These are phyloP conservation scores for Bretschneidera sinensis DNA, from an alignment of 345 rosid genomes.

Conservation along the genomic window DNA sequence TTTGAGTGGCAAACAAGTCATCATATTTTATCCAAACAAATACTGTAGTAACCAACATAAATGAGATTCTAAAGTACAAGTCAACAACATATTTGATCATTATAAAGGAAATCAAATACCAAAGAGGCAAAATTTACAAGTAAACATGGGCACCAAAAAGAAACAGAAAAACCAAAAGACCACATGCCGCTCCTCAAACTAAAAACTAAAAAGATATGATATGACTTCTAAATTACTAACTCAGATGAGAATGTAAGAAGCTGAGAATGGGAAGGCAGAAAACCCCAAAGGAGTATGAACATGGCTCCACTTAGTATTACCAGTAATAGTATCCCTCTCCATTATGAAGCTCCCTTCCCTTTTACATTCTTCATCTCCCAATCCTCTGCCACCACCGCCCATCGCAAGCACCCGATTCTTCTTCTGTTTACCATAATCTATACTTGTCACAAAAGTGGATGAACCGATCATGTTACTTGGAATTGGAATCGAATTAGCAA, in stretches of 20 bases:
- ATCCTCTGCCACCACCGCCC: conserved; percentile 18
- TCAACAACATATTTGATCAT: too few species aligned
- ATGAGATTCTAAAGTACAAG: too few species aligned
- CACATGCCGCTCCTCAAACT: too few species aligned
- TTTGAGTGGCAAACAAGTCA: too few species aligned
- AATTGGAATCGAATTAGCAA: conserved; percentile 17
- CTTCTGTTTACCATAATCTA: conserved; percentile 1
- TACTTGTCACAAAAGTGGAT: conserved; percentile 25
- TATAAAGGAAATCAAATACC: too few species aligned
- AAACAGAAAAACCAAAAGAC: too few species aligned
- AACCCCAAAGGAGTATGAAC: conserved; percentile 25
- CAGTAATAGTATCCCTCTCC: conserved; percentile 22
- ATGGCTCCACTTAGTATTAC: conserved; percentile 23
- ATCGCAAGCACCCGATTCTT: conserved; percentile 22
- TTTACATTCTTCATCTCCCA: conserved; percentile 19
- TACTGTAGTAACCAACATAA: too few species aligned
- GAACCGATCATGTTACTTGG: conserved; percentile 19
- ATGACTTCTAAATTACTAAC: background rate
- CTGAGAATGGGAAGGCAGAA: conserved; percentile 30
- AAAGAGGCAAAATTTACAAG: too few species aligned
- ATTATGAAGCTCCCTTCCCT: conserved; percentile 26
- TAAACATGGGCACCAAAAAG: too few species aligned
- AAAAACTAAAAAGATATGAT: too few species aligned
- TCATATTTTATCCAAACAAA: too few species aligned
- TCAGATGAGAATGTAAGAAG: conserved; percentile 20